Conservation (phyloP, 192 early-diverging fungal species). For the Spizellomyces punctatus region DNA sequence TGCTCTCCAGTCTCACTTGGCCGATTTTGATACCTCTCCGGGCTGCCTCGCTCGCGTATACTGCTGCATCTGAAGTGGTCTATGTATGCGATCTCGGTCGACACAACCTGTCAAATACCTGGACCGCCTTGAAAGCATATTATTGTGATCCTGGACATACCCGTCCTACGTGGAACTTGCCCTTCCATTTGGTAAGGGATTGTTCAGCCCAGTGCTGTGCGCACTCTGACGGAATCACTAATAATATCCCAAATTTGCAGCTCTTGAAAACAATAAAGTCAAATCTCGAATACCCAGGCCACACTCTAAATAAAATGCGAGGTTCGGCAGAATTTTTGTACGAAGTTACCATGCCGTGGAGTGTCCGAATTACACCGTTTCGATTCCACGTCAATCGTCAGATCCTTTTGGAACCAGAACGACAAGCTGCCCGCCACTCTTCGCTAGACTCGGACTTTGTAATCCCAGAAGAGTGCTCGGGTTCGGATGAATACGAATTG, state of each 20-base stretch:
- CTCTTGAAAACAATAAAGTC: conserved; percentile 9
- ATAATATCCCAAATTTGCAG: background rate
- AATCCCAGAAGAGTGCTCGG: background rate
- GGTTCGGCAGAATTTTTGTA: background rate
- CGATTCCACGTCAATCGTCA: background rate
- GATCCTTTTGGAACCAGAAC: conserved; percentile 3
- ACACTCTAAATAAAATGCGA: background rate
- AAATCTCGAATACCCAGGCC: background rate
- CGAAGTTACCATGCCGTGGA: background rate
- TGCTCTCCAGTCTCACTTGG: background rate
- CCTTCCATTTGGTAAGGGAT: background rate
- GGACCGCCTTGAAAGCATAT: background rate
- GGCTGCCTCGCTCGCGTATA: background rate
- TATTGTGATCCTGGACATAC: background rate
- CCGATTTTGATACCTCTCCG: background rate
- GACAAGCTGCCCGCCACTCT: background rate
- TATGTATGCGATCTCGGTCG: background rate
- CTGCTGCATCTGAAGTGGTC: background rate
- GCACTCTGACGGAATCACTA: background rate
- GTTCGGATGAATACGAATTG: conserved; percentile 15
- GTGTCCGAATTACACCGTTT: conserved; percentile 5
- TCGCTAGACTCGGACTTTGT: background rate
- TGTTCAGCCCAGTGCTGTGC: background rate
- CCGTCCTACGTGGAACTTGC: conserved; percentile 4
- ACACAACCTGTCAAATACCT: background rate